Base-by-base conservation (phyloP, 2,329 filamentous ascomycete species). In the Pestalotiopsis sp. region DNA sequence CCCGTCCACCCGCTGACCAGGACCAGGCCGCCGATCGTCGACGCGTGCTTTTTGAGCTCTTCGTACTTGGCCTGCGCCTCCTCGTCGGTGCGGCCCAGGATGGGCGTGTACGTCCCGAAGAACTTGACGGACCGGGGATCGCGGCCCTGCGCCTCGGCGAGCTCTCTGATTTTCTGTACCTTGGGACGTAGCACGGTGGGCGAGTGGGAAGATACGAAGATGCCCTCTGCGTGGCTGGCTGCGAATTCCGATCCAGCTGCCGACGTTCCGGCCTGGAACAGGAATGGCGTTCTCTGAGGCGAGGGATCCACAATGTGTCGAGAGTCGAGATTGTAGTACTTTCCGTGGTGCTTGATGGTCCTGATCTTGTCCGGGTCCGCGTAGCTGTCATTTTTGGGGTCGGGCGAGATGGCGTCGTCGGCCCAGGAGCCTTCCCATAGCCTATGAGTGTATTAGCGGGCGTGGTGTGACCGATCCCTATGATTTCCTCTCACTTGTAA, bases 201-300 rank as follows among this genome's bases (percentile, higher is more conserved):
- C 0, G 83, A 85, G 73, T 88, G 87, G 0, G 82, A 82, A 0
- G 85, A 86, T 3, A 90, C 84, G 69, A 90, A 90, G 56, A 90
- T 87, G 1, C 85, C 87, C 76, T 90, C 88, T 1, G 87, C 88
- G 69, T 90, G 88, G 0, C 81, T 85, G 1, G 86, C 82, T 0
- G 86, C 87, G 71, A 90, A 90, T 0, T 80, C 78, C 0, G 83
- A 85, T 0, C 88, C 88, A 0, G 88, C 88, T 0, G 85, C 73
- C 0, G 87, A 90, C 0, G 86, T 89, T 0, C 88, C 88, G 0
- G 88, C 87, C 71, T 90, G 88, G 72, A 88, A 86, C 0, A 89
- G 78, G 68, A 88, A 86, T 0, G 86, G 86, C 0, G 87, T 89
- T 0, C 87, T 78, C 70, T 89, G 87, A 3, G 86, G 86, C 0